phyloP scores from a whole-genome alignment of 2,329 filamentous ascomycete species.

The Pestalotiopsis sp. region DNA sequence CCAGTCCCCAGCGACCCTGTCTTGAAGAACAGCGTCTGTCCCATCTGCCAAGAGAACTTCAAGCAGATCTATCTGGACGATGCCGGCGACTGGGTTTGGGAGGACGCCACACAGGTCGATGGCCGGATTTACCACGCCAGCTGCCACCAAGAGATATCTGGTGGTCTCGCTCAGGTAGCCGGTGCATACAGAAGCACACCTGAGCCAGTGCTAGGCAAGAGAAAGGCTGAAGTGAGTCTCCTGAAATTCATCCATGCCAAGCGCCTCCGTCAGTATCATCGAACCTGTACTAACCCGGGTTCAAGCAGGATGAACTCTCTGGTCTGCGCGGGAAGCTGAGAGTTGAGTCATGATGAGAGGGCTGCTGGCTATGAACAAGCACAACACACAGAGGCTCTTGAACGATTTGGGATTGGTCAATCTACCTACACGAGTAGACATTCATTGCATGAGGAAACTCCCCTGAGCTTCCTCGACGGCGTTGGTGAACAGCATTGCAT shows the following conservation, averaged over 20 bases:
- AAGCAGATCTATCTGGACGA: constrained; percentile 91
- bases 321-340: constrained; percentile 17
- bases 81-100: constrained; percentile 95
- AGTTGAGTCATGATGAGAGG: constrained; percentile 14
- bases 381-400: not conserved
- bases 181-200: constrained; percentile 51
- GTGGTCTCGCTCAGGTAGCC: constrained; percentile 26
- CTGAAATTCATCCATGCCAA: constrained; percentile 2
- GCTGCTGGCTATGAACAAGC: not conserved
- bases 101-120: constrained; percentile 80
- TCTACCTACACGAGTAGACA: not conserved
- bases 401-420: not conserved
- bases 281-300: not conserved
- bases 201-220: constrained; percentile 70
- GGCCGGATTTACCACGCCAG: constrained; percentile 85
- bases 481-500: constrained; percentile 7
- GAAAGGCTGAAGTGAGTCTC: constrained; percentile 68
- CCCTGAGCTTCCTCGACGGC: not conserved
- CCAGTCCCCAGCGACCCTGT: constrained; percentile 79
- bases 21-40: constrained; percentile 77
- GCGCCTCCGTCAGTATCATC: not conserved
- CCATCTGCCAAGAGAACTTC: constrained; percentile 95
- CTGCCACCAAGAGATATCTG: constrained; percentile 80
- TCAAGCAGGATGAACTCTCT: constrained; percentile 22
- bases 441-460: constrained; percentile 10